Evolutionary conservation across 2,329 filamentous ascomycete species (phyloP).

Genomic region (Fusarium abutilonis): DNA sequence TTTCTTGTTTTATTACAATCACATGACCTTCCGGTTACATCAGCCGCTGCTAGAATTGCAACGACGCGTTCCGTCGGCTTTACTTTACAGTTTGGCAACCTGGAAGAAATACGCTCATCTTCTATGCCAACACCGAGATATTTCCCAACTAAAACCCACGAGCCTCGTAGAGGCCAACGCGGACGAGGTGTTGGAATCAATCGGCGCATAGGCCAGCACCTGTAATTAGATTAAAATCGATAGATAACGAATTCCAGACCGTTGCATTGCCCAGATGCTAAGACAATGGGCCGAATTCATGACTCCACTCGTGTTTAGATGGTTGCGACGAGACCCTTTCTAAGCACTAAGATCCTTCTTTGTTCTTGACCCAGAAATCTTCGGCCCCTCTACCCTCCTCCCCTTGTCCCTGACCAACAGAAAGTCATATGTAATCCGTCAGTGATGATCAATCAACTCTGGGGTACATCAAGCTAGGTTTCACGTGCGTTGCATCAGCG

Average conservation of each 20-base stretch:
- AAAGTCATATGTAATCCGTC: background rate
- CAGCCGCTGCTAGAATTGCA: background rate
- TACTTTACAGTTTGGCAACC: background rate
- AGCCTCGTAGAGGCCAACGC: background rate
- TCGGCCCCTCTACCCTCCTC: background rate
- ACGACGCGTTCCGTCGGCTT: slow-evolving; percentile 1
- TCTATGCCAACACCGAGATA: background rate
- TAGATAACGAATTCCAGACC: slow-evolving; percentile 14
- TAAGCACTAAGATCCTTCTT: too few relatives aligned
- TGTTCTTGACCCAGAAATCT: background rate
- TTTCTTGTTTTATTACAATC: background rate
- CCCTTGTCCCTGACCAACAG: background rate
- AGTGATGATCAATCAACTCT: background rate
- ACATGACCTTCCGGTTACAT: background rate
- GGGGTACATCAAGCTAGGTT: background rate
- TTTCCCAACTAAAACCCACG: background rate
- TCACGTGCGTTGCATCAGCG: background rate
- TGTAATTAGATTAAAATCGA: slow-evolving; percentile 7
- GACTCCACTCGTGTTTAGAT: slow-evolving; percentile 6
- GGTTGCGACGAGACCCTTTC: background rate
- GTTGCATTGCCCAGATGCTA: slow-evolving; percentile 7
- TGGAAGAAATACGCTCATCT: too few relatives aligned
- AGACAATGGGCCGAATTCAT: slow-evolving; percentile 29
- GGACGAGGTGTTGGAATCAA: background rate
- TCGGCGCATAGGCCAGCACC: background rate